Evolutionary conservation across 2,329 filamentous ascomycete genomes (phyloP).

Genomic region (Arthrobotrys conoides): DNA sequence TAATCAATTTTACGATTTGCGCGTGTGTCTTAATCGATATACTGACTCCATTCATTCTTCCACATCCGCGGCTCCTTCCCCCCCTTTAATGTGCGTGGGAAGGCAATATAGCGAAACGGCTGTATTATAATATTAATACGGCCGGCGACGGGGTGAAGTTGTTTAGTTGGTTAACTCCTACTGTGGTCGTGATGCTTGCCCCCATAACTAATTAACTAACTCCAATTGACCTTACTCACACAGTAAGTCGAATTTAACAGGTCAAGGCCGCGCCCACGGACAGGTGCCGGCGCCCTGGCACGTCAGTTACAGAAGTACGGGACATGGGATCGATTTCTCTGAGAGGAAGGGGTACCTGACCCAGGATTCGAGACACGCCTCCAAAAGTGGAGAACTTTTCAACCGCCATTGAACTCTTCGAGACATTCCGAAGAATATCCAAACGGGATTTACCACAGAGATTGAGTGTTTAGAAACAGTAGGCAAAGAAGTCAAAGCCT

Average conservation of each 20-base stretch:
- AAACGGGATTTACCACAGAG: slow-evolving; percentile 50
- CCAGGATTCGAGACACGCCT: slow-evolving; percentile 40
- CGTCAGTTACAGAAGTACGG: slow-evolving; percentile 57
- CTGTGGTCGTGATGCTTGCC: slow-evolving; percentile 32
- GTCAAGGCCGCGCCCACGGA: slow-evolving; percentile 48
- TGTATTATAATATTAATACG: slow-evolving; percentile 46
- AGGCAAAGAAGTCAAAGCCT: slow-evolving; percentile 17
- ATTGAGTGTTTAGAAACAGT: slow-evolving; percentile 38
- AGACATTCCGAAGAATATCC: slow-evolving; percentile 41
- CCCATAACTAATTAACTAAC: slow-evolving; percentile 34
- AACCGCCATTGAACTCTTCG: slow-evolving; percentile 34
- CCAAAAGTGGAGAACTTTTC: slow-evolving; percentile 36
- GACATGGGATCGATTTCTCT: slow-evolving; percentile 53
- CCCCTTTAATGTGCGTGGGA: slow-evolving; percentile 57
- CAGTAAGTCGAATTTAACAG: neutral
- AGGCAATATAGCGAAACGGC: slow-evolving; percentile 55
- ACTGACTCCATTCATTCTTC: no score
- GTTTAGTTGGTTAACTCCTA: neutral
- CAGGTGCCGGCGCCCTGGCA: slow-evolving; percentile 56
- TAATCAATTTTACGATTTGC: slow-evolving; percentile 62
- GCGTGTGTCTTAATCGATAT: slow-evolving; percentile 53
- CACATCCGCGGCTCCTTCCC: slow-evolving; percentile 53
- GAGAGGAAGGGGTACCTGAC: slow-evolving; percentile 19
- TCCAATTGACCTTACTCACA: no score
- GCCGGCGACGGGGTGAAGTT: slow-evolving; percentile 43